A percentile compares a stretch with the other conserved stretches of the same genome.
Conservation (phyloP, 768 basidiomycete genomes). For the Boletus reticulatus region DNA sequence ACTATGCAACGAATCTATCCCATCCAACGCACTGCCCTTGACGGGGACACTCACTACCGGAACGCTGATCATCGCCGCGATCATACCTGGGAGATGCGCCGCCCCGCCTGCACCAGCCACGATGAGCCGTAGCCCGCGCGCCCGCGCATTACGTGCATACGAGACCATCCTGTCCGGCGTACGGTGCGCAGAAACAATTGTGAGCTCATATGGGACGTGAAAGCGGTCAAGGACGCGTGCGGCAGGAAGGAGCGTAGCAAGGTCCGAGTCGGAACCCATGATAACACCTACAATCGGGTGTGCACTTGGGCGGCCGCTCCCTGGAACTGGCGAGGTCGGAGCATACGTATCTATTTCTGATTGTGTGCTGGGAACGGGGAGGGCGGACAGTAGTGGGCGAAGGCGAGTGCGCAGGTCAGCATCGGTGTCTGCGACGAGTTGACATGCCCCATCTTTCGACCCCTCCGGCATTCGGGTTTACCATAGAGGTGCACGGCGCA, state of each 20-base stretch:
- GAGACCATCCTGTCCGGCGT: constrained; percentile 84
- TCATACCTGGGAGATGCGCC: constrained; percentile 98
- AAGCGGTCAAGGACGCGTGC: constrained; percentile 84
- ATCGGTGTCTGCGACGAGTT: constrained; percentile 81
- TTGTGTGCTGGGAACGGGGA: constrained; percentile 42
- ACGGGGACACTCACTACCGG: constrained; percentile 98
- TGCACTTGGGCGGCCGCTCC: constrained; percentile 55
- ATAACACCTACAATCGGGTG: constrained; percentile 88
- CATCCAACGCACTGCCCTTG: constrained; percentile 89
- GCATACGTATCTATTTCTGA: constrained; percentile 55
- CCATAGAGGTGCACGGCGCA: constrained; percentile 89
- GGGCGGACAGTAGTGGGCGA: constrained; percentile 66
- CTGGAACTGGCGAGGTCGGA: constrained; percentile 41
- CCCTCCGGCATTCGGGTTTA: constrained; percentile 85
- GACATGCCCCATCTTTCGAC: constrained; percentile 97
- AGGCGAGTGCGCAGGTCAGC: constrained; percentile 67
- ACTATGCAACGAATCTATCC: constrained; percentile 94
- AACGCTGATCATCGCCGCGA: constrained; percentile 87
- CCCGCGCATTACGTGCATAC: constrained; percentile 74
- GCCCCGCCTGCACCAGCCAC: constrained; percentile 99
- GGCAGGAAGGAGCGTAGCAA: constrained; percentile 90
- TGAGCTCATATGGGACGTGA: constrained; percentile 84
- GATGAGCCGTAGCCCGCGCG: constrained; percentile 67
- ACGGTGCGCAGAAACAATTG: constrained; percentile 95
- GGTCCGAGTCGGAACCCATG: constrained; percentile 98